These are phyloP conservation scores for Myrica gale DNA, from an alignment of 306 rosid genomes.

Conservation along the genomic window DNA sequence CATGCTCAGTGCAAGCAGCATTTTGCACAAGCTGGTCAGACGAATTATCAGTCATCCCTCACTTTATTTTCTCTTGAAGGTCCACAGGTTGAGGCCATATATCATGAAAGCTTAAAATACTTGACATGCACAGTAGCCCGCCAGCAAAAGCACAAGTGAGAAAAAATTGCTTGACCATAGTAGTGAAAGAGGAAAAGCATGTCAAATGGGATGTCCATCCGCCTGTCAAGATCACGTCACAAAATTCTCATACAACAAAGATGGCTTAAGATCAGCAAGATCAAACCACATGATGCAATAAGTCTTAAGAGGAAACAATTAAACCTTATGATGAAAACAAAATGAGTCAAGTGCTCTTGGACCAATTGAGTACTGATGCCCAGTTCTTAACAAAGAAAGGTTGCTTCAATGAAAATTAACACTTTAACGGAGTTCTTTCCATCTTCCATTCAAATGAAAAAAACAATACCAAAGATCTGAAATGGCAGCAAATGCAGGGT, in stretches of 20 bases:
- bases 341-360: not conserved
- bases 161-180: conserved; percentile 7
- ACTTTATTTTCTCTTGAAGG: conserved; percentile 4
- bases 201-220: not conserved
- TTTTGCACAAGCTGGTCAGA: conserved; percentile 1
- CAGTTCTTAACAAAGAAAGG: not conserved
- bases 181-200: not conserved
- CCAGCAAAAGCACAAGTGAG: not conserved
- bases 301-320: not conserved
- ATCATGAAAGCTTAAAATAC: not conserved
- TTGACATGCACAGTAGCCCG: not conserved
- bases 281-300: not conserved
- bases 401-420: not conserved
- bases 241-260: not conserved
- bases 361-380: not conserved
- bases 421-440: not conserved
- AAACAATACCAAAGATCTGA: conserved; percentile 1
- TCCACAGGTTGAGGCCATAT: not conserved
- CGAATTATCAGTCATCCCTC: not conserved
- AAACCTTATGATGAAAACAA: not conserved
- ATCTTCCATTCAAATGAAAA: not conserved
- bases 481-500: not conserved
- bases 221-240: not conserved
- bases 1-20: not conserved
- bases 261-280: not conserved